Base-by-base conservation (phyloP, 1,284 basidiomycete genomes). In the Trichosporon coremiiforme region DNA sequence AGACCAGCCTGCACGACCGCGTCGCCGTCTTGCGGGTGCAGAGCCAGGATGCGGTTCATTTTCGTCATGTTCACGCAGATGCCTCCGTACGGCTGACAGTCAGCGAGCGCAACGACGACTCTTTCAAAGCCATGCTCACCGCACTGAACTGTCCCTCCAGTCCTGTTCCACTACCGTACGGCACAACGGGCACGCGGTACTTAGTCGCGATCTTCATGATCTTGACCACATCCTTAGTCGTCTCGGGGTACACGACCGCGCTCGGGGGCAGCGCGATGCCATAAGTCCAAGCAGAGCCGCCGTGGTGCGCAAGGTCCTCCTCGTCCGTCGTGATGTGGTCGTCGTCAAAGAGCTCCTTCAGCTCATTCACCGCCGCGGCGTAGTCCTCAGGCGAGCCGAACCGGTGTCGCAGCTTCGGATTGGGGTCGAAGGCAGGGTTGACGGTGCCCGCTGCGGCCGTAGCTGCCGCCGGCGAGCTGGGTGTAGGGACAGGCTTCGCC, bases 31-130 rank as follows among this genome's bases (percentile, higher is more conserved):
- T 86, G 87, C 81, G 90, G 90, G 57, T 63, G 68, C 20, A 73
- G 33, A 20, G 88, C 87, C 5, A 95, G 76, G 63, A 97, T 91
- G 67, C 87, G 86, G 80, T 94, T 88, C 95, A 98, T 98, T 25
- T 64, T 65, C 0, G 88, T 88, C 84, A 97, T 85, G 81, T 97
- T 93, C 17, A 96, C 84, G 73, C 91, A 93, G 68, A 95, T 92
- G 1, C 91, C 89, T 5, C 91, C 91, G 77, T 64, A 85, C 66
- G 79, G 82, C 69, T 76, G 47, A 1, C 0, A 9, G 31, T 41
- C 15, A 36, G 33, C 38, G 20, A 50, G 25, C n/a, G 29, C n/a
- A 22, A 53, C 20, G 22, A 9, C 4, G 5, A 9, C 17, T 8
- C 45, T n/a, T n/a, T 17, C 4, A n/a, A 1, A 65, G 57, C 25